Evolutionary conservation across 108 stramenopile species (phyloP).

Genomic region (Skeletonema grethae): DNA sequence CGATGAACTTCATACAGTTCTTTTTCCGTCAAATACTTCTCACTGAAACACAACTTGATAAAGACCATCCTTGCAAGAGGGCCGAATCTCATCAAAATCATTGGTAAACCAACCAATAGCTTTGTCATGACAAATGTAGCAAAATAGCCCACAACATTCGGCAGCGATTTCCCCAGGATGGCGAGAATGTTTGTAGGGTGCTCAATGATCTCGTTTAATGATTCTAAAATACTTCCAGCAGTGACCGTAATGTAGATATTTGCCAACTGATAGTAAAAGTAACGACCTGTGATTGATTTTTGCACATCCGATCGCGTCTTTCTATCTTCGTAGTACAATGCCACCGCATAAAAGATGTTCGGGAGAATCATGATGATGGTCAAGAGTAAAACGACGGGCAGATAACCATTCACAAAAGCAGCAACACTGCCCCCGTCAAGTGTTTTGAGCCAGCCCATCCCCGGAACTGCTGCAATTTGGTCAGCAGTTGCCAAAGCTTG

Average conservation of each 20-base stretch:
- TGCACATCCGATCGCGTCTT: conserved; percentile 85
- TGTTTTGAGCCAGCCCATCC: conserved; percentile 44
- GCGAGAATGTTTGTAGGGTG: conserved; percentile 72
- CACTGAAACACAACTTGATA: conserved; percentile 58
- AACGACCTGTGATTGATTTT: conserved; percentile 77
- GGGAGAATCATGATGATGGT: conserved; percentile 78
- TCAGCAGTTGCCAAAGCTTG: conserved; percentile 83
- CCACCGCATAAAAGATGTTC: conserved; percentile 74
- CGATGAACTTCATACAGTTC: conserved; percentile 69
- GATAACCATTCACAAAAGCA: conserved; percentile 82
- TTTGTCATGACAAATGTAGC: conserved; percentile 86
- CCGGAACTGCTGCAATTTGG: conserved; percentile 41
- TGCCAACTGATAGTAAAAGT: conserved; percentile 90
- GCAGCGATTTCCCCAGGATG: conserved; percentile 75
- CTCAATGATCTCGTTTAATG: conserved; percentile 79
- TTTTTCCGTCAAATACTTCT: conserved; percentile 73
- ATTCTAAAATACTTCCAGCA: conserved; percentile 77
- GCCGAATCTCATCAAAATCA: conserved; percentile 74
- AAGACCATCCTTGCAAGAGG: conserved; percentile 67
- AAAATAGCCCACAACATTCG: conserved; percentile 88
- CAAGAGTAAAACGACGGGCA: conserved; percentile 87
- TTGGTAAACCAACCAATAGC: conserved; percentile 84
- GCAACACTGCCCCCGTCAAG: conserved; percentile 59
- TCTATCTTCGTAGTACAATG: conserved; percentile 74
- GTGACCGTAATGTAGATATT: conserved; percentile 91